These are phyloP conservation scores for Phaseolus coccineus DNA, from an alignment of 331 rosid species.

Conservation along the genomic window DNA sequence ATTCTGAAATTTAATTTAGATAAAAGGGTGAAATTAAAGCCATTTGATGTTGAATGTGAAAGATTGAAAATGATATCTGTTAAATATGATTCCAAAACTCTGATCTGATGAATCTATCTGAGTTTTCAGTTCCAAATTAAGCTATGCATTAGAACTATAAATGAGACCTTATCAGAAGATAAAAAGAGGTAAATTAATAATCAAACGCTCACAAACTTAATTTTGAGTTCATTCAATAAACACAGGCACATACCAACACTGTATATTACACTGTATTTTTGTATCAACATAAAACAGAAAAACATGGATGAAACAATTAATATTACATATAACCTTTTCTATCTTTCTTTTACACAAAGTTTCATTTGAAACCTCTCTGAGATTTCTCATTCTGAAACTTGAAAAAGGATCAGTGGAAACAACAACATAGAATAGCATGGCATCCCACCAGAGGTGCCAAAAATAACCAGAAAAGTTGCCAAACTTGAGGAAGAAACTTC, in stretches of 20 bases:
- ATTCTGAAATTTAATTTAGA: background rate
- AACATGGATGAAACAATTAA: conserved; percentile 35
- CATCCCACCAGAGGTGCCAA: conserved; percentile 50
- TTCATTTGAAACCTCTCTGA: conserved; percentile 50
- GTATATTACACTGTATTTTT: conserved; percentile 45
- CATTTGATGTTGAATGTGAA: conserved; percentile 1
- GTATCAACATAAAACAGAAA: conserved; percentile 42
- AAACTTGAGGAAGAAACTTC: conserved; percentile 49
- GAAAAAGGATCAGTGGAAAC: conserved; percentile 49
- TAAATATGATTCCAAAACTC: conserved; percentile 4
- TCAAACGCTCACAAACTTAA: background rate
- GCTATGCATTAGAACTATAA: background rate
- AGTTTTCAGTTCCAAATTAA: background rate
- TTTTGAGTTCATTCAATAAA: conserved; percentile 25
- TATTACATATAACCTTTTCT: conserved; percentile 36
- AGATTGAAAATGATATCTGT: background rate
- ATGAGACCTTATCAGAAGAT: background rate
- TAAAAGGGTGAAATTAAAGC: background rate
- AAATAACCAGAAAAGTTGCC: conserved; percentile 47
- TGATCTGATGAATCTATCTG: background rate
- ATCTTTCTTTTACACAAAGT: conserved; percentile 39
- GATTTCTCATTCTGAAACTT: conserved; percentile 49
- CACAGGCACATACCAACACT: conserved; percentile 34
- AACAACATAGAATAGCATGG: conserved; percentile 27
- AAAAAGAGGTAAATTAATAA: background rate